A percentile compares a stretch with the other conserved stretches of the same genome.
Evolutionary conservation across 2,329 filamentous ascomycete genomes (phyloP).

Genomic region (Phaeosphaeriaceae sp.): DNA sequence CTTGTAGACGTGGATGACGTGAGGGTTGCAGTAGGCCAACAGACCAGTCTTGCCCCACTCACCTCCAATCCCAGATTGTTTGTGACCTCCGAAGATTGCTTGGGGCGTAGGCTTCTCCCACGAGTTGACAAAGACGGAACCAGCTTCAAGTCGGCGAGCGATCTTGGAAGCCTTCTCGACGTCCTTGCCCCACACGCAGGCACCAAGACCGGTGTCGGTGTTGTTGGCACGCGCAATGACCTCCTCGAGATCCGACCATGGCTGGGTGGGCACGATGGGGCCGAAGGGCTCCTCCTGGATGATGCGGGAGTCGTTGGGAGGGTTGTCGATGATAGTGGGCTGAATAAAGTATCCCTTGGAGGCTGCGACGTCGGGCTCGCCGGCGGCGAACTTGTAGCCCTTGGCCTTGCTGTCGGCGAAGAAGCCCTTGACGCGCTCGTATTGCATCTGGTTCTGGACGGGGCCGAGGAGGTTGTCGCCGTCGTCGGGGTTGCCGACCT

Average conservation of each 20-base stretch:
- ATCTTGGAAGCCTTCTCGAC: constrained; percentile 58
- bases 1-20: constrained; percentile 58
- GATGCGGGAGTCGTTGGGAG: constrained; percentile 64
- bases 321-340: constrained; percentile 68
- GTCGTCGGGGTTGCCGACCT: constrained; percentile 49
- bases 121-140: constrained; percentile 65
- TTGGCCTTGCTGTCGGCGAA: constrained; percentile 64
- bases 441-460: constrained; percentile 72
- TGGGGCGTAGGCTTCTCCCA: constrained; percentile 57
- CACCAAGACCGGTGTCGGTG: constrained; percentile 60
- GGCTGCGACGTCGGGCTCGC: constrained; percentile 45
- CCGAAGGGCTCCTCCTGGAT: constrained; percentile 70
- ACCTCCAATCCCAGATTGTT: constrained; percentile 79
- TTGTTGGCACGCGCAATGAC: constrained; percentile 58
- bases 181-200: constrained; percentile 57
- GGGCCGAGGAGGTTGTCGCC: constrained; percentile 64
- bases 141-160: constrained; percentile 59
- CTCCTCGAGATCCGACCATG: constrained; percentile 67
- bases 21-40: constrained; percentile 57
- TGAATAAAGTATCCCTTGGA: constrained; percentile 65
- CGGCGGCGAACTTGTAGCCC: constrained; percentile 63
- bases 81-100: constrained; percentile 75
- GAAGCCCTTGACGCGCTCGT: constrained; percentile 64
- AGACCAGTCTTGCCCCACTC: constrained; percentile 63
- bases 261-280: constrained; percentile 70